phyloP scores from a whole-genome alignment of 164 flowering plant species.

The Malania oleifera region DNA sequence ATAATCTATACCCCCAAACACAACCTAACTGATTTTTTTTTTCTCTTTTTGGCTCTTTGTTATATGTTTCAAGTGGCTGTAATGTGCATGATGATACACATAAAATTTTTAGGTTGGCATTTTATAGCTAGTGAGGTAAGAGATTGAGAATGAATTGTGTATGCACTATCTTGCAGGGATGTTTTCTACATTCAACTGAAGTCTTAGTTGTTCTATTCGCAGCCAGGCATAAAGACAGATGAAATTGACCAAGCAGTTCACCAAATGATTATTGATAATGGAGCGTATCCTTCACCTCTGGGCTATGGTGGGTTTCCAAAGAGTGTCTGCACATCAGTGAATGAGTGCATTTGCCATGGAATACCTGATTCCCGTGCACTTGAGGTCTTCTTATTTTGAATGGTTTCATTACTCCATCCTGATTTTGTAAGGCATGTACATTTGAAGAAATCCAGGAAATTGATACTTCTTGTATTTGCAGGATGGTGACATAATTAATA shows the following conservation, averaged over 20 bases:
- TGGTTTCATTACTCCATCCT: neutral
- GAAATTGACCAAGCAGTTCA: slow-evolving; percentile 96
- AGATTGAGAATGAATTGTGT: too few species aligned
- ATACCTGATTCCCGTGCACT: slow-evolving; percentile 93
- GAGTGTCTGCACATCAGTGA: slow-evolving; percentile 98
- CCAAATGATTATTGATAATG: slow-evolving; percentile 95
- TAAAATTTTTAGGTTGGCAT: too few species aligned
- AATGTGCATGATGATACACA: too few species aligned
- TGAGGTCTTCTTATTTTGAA: slow-evolving; percentile 48
- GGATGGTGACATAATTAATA: slow-evolving; percentile 98
- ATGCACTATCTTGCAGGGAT: too few species aligned
- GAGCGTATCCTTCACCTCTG: slow-evolving; percentile 98
- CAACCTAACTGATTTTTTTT: too few species aligned
- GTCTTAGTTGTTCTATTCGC: slow-evolving; percentile 38
- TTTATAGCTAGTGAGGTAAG: too few species aligned
- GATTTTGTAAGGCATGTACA: neutral
- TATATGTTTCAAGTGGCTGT: too few species aligned
- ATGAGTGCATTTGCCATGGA: slow-evolving; percentile 99
- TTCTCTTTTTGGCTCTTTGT: too few species aligned
- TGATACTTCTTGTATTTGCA: slow-evolving; percentile 28
- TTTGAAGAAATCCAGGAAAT: neutral
- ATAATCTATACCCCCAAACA: too few species aligned
- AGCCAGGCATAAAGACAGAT: slow-evolving; percentile 95
- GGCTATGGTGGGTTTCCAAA: slow-evolving; percentile 98
- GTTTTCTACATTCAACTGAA: slow-evolving; percentile 6